Conservation (phyloP, 768 basidiomycete species). For the Termitomyces sp. region DNA sequence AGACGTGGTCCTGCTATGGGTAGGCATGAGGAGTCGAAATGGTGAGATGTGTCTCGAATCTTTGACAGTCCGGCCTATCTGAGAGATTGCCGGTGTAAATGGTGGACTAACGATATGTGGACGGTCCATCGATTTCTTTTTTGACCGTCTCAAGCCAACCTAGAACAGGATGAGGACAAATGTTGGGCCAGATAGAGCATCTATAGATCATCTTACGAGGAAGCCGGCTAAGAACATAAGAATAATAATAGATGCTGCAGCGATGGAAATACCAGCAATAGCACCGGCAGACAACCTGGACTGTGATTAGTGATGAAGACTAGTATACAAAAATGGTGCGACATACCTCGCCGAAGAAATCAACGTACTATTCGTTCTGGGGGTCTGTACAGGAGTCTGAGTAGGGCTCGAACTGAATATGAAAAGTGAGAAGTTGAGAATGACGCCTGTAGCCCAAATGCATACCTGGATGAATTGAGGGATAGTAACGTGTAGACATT, state of each 20-base stretch:
- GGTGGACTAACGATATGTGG: neutral
- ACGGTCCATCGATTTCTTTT: too few relatives aligned
- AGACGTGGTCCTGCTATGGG: too few relatives aligned
- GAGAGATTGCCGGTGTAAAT: neutral
- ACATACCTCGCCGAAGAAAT: neutral
- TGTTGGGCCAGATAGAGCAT: too few relatives aligned
- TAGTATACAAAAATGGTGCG: neutral
- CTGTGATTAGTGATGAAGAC: neutral
- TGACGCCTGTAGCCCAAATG: neutral
- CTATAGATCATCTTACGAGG: neutral
- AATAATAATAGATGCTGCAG: neutral
- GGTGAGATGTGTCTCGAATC: neutral
- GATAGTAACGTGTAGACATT: neutral
- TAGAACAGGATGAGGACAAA: neutral
- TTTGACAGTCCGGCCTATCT: neutral
- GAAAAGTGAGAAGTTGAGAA: neutral
- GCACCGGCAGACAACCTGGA: neutral
- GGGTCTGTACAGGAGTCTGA: neutral
- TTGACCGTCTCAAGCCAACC: neutral
- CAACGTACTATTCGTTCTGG: neutral
- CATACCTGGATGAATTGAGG: neutral
- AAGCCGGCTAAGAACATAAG: neutral
- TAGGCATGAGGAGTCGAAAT: neutral
- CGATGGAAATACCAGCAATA: slow-evolving; percentile 1
- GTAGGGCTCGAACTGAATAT: neutral